Conservation (phyloP, 371 early-diverging fungal species). For the Apophysomyces sp. region DNA sequence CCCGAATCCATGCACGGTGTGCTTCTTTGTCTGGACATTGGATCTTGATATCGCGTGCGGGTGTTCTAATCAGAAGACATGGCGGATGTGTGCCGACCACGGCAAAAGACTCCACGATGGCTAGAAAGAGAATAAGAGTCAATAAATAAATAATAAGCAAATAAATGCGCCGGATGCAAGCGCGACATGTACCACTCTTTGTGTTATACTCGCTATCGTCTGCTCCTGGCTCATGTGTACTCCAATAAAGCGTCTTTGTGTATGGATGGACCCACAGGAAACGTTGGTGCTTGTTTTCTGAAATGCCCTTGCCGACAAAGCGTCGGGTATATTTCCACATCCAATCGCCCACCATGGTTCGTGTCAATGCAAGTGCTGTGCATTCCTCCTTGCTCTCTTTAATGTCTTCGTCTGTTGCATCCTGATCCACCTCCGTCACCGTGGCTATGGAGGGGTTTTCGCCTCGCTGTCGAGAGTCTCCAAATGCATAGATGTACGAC, state of each 20-base stretch:
- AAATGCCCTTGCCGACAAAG: conserved; percentile 47
- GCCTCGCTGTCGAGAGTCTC: conserved; percentile 4
- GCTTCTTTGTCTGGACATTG: conserved; percentile 15
- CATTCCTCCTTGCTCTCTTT: neutral
- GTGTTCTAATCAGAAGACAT: conserved; percentile 12
- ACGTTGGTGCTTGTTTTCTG: conserved; percentile 63
- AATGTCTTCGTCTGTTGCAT: neutral
- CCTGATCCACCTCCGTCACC: conserved; percentile 13
- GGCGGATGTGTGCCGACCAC: neutral
- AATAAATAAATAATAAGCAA: conserved; percentile 8
- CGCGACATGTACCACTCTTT: conserved; percentile 44
- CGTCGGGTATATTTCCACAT: conserved; percentile 72
- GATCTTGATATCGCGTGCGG: conserved; percentile 13
- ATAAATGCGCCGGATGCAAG: conserved; percentile 21
- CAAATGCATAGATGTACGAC: neutral
- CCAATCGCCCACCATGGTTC: conserved; percentile 79
- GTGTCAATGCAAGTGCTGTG: conserved; percentile 42
- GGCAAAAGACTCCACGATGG: neutral
- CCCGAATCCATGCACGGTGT: conserved; percentile 19
- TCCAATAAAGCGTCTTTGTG: conserved; percentile 78
- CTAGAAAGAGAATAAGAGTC: neutral
- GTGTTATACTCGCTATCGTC: conserved; percentile 42
- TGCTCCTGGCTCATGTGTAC: conserved; percentile 61
- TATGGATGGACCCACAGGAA: conserved; percentile 87
- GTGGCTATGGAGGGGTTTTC: conserved; percentile 7